A percentile compares a stretch with the other conserved stretches of the same genome.
These are phyloP conservation scores for Psilocybe azurescens DNA, from an alignment of 768 basidiomycete genomes.

Conservation along the genomic window DNA sequence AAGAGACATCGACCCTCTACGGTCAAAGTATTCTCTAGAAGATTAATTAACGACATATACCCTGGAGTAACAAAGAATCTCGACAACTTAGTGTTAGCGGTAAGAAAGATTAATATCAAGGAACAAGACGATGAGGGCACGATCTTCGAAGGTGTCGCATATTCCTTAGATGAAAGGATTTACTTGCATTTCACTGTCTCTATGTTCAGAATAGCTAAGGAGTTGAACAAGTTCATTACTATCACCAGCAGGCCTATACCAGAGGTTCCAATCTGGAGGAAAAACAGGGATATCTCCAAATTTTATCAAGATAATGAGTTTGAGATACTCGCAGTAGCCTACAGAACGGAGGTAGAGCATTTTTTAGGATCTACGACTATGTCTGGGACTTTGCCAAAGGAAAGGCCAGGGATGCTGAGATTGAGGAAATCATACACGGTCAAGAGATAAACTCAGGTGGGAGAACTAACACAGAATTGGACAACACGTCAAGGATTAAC, in stretches of 20 bases:
- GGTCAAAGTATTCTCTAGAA: too few species aligned
- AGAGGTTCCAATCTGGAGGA: neutral
- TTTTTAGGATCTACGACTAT: neutral
- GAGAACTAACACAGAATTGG: too few species aligned
- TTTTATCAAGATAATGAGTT: neutral
- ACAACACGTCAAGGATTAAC: neutral
- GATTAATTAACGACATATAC: too few species aligned
- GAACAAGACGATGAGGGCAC: too few species aligned
- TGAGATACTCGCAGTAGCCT: neutral
- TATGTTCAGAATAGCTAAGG: neutral
- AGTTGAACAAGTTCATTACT: neutral
- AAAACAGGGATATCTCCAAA: neutral
- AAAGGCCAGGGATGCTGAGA: neutral
- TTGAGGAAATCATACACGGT: neutral
- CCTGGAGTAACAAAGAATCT: too few species aligned
- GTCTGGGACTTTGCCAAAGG: neutral
- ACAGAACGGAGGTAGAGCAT: constrained; percentile 14
- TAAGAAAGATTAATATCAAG: too few species aligned
- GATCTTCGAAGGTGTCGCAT: too few species aligned
- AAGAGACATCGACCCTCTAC: too few species aligned
- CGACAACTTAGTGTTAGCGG: too few species aligned
- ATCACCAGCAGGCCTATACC: neutral
- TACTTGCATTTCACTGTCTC: neutral
- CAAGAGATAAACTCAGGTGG: neutral
- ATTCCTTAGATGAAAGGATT: neutral